phyloP scores from a whole-genome alignment of 2,329 filamentous ascomycete species.

The Colletotrichum sp. region DNA sequence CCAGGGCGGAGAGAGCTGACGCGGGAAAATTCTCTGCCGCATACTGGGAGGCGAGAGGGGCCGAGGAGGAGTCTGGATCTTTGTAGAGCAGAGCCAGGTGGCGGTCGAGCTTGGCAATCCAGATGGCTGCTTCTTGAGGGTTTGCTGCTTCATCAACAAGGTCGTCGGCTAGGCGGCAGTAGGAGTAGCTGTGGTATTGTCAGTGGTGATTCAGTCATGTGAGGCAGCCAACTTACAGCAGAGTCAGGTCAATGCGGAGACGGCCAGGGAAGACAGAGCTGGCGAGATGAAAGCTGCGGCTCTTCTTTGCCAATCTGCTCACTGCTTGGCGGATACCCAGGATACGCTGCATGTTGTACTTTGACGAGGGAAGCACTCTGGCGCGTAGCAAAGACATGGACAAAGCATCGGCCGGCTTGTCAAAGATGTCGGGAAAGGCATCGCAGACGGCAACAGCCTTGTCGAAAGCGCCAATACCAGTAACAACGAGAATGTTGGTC shows the following conservation, averaged over 20 bases:
- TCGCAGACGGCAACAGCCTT: constrained; percentile 70
- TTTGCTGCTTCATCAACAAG: constrained; percentile 69
- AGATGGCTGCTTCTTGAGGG: constrained; percentile 56
- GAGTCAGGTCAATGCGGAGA: constrained; percentile 70
- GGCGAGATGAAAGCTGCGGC: constrained; percentile 76
- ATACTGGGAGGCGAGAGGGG: constrained; percentile 30
- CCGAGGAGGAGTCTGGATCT: constrained; percentile 24
- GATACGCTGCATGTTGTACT: constrained; percentile 64
- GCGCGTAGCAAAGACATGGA: constrained; percentile 58
- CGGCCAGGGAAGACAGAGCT: constrained; percentile 72
- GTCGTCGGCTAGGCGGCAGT: constrained; percentile 77
- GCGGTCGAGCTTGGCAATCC: constrained; percentile 62
- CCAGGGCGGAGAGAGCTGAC: constrained; percentile 57
- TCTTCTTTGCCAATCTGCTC: constrained; percentile 64
- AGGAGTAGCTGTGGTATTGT: constrained; percentile 62
- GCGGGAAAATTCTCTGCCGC: constrained; percentile 57
- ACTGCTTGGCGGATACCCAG: constrained; percentile 65
- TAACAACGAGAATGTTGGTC: constrained; percentile 73
- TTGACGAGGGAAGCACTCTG: constrained; percentile 46
- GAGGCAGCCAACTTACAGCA: constrained; percentile 52
- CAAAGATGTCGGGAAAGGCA: constrained; percentile 65
- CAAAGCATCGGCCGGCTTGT: constrained; percentile 46
- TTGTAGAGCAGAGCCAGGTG: constrained; percentile 63
- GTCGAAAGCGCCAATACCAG: constrained; percentile 73
- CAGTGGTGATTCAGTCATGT: neutral